Conservation (phyloP, 202 grass and related monocot species). For the Setaria italica region DNA sequence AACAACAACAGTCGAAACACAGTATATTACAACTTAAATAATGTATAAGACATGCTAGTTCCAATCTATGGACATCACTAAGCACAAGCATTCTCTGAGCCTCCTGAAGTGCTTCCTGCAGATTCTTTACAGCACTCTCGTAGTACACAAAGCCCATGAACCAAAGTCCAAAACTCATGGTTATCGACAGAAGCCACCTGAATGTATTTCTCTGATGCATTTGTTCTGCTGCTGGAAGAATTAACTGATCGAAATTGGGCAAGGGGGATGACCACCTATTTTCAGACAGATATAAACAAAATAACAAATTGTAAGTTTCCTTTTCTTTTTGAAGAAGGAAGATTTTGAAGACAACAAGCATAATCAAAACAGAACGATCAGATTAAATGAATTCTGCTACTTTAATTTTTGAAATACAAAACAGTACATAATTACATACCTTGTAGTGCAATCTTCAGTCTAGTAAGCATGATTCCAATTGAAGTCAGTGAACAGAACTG, state of each 20-base stretch:
- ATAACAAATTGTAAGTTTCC: slow-evolving; percentile 20
- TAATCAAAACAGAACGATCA: neutral
- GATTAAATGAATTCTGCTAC: neutral
- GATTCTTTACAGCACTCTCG: slow-evolving; percentile 78
- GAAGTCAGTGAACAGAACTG: too few relatives aligned
- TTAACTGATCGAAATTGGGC: slow-evolving; percentile 78
- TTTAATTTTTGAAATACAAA: neutral
- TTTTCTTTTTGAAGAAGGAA: neutral
- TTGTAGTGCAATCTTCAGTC: too few relatives aligned
- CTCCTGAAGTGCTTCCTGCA: slow-evolving; percentile 76
- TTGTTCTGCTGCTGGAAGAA: slow-evolving; percentile 74
- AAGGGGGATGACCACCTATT: slow-evolving; percentile 79
- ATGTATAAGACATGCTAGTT: slow-evolving; percentile 37
- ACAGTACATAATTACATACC: neutral
- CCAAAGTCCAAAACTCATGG: slow-evolving; percentile 81
- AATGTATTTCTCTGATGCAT: slow-evolving; percentile 86
- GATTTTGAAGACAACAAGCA: neutral
- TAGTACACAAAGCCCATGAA: slow-evolving; percentile 98
- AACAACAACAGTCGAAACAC: slow-evolving; percentile 19
- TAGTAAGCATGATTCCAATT: too few relatives aligned
- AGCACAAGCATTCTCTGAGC: slow-evolving; percentile 45
- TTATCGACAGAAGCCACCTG: slow-evolving; percentile 91
- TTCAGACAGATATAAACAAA: neutral
- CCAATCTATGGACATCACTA: slow-evolving; percentile 48
- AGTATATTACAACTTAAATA: slow-evolving; percentile 43